A percentile compares a stretch with the other conserved stretches of the same genome.
phyloP scores from a whole-genome alignment of 2,329 filamentous ascomycete species.

The Neopestalotiopsis sp. region DNA sequence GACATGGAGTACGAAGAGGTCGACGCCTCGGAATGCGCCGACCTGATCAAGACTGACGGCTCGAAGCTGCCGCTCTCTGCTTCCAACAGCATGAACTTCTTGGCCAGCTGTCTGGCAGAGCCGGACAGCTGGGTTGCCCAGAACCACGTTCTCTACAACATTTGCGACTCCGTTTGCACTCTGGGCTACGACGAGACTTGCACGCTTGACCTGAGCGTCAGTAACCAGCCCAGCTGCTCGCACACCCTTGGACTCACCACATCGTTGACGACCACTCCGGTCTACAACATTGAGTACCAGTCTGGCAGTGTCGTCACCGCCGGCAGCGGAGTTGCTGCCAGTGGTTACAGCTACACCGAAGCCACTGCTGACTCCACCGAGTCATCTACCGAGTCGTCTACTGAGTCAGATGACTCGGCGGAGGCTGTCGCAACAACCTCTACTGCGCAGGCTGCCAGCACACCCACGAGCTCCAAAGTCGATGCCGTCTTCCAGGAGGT shows the following conservation, averaged over 20 bases:
- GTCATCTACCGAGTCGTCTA: too few species aligned
- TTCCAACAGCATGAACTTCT: conserved; percentile 61
- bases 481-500: conserved; percentile 11
- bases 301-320: conserved; percentile 35
- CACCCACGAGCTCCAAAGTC: neutral
- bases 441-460: neutral
- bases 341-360: conserved; percentile 4
- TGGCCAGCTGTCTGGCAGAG: conserved; percentile 49
- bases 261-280: conserved; percentile 41
- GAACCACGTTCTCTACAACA: conserved; percentile 59
- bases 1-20: conserved; percentile 56
- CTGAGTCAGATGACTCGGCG: too few species aligned
- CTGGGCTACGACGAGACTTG: conserved; percentile 58
- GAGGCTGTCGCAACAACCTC: neutral
- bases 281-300: conserved; percentile 54
- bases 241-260: conserved; percentile 46
- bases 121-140: conserved; percentile 50
- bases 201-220: conserved; percentile 47
- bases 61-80: conserved; percentile 59
- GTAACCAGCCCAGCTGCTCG: conserved; percentile 58
- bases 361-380: neutral
- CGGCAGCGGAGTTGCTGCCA: conserved; percentile 10
- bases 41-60: conserved; percentile 53
- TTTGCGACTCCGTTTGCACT: conserved; percentile 54
- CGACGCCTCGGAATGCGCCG: conserved; percentile 51